phyloP scores from a whole-genome alignment of 2,329 filamentous ascomycete genomes.

The Botrytis sinoallii region DNA sequence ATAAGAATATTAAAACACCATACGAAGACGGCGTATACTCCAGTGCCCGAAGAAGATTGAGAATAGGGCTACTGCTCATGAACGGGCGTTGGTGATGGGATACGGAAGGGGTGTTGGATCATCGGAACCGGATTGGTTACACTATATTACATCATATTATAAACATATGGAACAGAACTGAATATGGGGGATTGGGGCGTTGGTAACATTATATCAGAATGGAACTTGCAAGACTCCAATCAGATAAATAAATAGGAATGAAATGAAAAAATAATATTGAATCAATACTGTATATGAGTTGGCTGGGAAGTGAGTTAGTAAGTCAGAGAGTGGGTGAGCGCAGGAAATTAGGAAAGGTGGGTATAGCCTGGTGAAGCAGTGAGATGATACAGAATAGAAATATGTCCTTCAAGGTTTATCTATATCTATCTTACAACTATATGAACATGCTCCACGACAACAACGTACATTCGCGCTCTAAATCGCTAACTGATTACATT shows the following conservation, averaged over 20 bases:
- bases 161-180: background rate
- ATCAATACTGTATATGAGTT: background rate
- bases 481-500: background rate
- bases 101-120: background rate
- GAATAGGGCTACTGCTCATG: background rate
- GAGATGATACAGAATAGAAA: background rate
- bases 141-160: background rate
- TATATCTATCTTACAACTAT: background rate
- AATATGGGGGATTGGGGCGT: background rate
- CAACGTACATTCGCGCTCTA: background rate
- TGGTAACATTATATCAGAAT: background rate
- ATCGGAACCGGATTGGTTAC: background rate
- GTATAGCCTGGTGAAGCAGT: background rate
- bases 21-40: background rate
- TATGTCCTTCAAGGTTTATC: background rate
- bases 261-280: background rate
- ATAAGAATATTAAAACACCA: background rate
- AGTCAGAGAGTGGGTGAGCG: background rate
- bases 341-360: background rate
- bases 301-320: background rate
- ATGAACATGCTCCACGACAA: background rate
- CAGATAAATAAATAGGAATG: background rate
- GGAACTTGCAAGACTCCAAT: background rate
- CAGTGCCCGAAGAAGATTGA: background rate
- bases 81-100: background rate